Evolutionary conservation across 768 basidiomycete genomes (phyloP).

Genomic region (Tulasnella sp.): DNA sequence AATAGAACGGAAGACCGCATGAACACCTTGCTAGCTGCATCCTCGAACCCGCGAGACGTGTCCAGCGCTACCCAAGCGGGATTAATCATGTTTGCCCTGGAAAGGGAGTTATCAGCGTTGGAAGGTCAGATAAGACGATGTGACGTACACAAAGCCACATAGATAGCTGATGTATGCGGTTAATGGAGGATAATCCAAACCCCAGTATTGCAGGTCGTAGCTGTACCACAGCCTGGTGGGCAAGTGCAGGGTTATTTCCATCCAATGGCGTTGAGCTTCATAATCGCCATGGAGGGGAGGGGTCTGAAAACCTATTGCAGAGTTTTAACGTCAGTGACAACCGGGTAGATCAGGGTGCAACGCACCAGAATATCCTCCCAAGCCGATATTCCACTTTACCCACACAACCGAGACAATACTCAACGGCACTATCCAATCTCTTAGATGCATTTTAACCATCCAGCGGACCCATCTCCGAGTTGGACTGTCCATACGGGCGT

Average conservation of each 20-base stretch:
- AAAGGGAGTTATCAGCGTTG: conserved; percentile 20
- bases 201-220: conserved; percentile 85
- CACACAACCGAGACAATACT: conserved; percentile 41
- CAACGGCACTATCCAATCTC: conserved; percentile 45
- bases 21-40: conserved; percentile 49
- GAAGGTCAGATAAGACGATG: background rate
- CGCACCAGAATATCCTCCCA: conserved; percentile 77
- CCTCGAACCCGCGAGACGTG: conserved; percentile 61
- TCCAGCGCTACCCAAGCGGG: conserved; percentile 60
- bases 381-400: conserved; percentile 55
- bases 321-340: background rate
- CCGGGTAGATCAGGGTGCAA: conserved; percentile 2
- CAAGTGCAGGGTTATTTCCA: conserved; percentile 75
- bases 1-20: conserved; percentile 68
- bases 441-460: conserved; percentile 62
- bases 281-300: conserved; percentile 88
- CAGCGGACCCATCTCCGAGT: conserved; percentile 58
- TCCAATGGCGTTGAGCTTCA: conserved; percentile 91
- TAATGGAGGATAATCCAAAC: conserved; percentile 86
- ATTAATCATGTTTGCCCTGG: conserved; percentile 40
- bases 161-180: conserved; percentile 84
- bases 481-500: conserved; percentile 22
- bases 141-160: conserved; percentile 59
- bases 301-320: conserved; percentile 41
- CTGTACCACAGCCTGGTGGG: conserved; percentile 72